Base-by-base conservation (phyloP, 306 rosid genomes). In the Lathyrus sativus region DNA sequence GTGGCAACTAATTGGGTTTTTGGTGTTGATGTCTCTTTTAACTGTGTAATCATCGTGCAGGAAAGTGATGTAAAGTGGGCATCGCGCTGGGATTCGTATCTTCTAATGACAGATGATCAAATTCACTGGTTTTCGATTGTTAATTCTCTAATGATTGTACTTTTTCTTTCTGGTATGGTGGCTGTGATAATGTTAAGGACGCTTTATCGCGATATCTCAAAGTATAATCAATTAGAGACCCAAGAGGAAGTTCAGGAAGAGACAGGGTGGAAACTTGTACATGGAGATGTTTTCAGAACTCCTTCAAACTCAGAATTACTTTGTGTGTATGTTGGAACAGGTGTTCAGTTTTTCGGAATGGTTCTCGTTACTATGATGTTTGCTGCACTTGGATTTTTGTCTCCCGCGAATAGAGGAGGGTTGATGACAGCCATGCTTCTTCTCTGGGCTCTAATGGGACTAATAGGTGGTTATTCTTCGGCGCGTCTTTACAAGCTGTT, bases 151-250 rank as follows among this genome's bases (percentile, higher is more conserved):
- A 88, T 92, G 98, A 92, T 89, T 73, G 96, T 92, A 18, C 88
- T 89, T 71, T 92, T 92, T 84, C 87, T 92, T 9, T 92, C 92
- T 9, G 95, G 96, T 56, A 92, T 92, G 95, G 95, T 89, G 64
- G 98, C 98, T 42, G 89, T 92, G 96, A 92, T 92, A 76, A 92
- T 92, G 98, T 59, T 92, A 88, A 84, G 98, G 67, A 92, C 98
- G 5, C 98, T 89, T 6, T 92, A 92, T 84, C 92, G 96, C 18
- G 98, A 92, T 74, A 92, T 92, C 76, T 92, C 98, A 5, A 87
- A 87, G 84, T 92, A 92, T 67, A 92, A 92, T 79, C 98, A 89
- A 43, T 55, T 92, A 61, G 96, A 89, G 82, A 86, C 95, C 15
- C 96, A 89, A 45, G 98, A 91, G 68, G 98, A 91, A 84, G 97